phyloP scores from a whole-genome alignment of 495 filamentous ascomycete species.

The Alectoria sarmentosa region DNA sequence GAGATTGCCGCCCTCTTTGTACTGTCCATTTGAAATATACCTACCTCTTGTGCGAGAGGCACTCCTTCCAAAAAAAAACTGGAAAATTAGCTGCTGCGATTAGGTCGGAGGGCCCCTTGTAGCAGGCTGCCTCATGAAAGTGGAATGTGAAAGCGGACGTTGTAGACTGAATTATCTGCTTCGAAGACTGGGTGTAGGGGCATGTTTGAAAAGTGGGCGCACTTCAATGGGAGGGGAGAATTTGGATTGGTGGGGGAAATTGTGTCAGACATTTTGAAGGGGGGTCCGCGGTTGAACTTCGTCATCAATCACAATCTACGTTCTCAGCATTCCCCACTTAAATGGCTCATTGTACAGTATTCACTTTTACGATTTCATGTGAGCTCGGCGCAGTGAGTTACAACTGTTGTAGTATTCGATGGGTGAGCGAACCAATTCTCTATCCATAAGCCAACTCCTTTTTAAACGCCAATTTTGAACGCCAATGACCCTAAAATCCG shows the following conservation, averaged over 20 bases:
- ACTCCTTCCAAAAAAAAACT: too few species aligned
- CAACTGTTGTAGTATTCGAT: not conserved
- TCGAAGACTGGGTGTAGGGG: constrained; percentile 35
- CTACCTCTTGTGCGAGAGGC: too few species aligned
- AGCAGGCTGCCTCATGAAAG: too few species aligned
- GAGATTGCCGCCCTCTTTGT: too few species aligned
- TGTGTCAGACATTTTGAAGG: not conserved
- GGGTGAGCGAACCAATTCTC: not conserved
- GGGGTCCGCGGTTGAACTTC: not conserved
- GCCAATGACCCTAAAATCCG: not conserved
- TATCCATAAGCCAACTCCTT: not conserved
- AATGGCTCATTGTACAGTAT: not conserved
- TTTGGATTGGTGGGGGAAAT: not conserved
- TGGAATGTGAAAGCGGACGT: too few species aligned
- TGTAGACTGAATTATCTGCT: constrained; percentile 46
- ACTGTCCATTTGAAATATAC: too few species aligned
- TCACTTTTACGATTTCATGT: not conserved
- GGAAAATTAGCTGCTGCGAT: too few species aligned
- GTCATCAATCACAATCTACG: not conserved
- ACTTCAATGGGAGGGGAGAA: not conserved
- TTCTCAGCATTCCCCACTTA: too few species aligned
- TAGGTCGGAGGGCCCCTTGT: too few species aligned
- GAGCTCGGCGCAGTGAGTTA: not conserved
- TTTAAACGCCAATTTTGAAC: not conserved
- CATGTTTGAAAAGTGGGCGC: constrained; percentile 4